Evolutionary conservation across 2,329 filamentous ascomycete genomes (phyloP), one percentile per base, ranked within the genome.

Genomic region (Fusarium anthophilum): DNA sequence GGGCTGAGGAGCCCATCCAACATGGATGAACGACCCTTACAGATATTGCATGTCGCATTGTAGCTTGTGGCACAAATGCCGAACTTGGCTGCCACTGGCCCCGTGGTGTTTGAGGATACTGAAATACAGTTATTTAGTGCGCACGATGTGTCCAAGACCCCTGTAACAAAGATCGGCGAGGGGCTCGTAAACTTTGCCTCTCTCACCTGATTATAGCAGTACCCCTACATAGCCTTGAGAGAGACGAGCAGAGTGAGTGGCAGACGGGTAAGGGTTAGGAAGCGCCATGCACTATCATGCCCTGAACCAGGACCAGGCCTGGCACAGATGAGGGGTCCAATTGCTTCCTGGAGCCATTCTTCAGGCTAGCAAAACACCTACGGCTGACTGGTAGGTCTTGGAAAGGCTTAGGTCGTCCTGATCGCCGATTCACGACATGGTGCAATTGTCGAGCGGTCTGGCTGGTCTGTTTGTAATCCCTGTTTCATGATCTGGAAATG

Each of bases 351-450:
- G 20, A 38, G 18, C 32, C 50, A 56, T 60, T 65, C 51, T 55
- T 69, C 50, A 72, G 50, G 66, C 66, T 72, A 64, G 47, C 50
- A 63, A 39, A 55, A 28, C 26, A 60, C 38, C 48, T 61, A 35
- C 66, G 66, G 44, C 44, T 55, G 53, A 45, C 50, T 69, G 47
- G 41, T 48, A 54, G 37, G 39, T 22, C 26, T 28, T 39, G 32
- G 44, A 50, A 55, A 37, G 48, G 50, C 48, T 38, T 43, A 64
- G 44, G 70, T 57, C 54, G 47, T 50, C 60, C 58, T 69, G 69
- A 73, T 77, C 72, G 75, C 73, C 72, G 69, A 76, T 77, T 76
- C 66, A 45, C 47, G 55, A 56, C 55, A 63, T 68, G 26, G 59
- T 51, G 50, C 55, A 60, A 62, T 65, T 32, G 62, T 67, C 30